phyloP scores from a whole-genome alignment of 805 yeast species.

The Saturnispora serradocipensis region DNA sequence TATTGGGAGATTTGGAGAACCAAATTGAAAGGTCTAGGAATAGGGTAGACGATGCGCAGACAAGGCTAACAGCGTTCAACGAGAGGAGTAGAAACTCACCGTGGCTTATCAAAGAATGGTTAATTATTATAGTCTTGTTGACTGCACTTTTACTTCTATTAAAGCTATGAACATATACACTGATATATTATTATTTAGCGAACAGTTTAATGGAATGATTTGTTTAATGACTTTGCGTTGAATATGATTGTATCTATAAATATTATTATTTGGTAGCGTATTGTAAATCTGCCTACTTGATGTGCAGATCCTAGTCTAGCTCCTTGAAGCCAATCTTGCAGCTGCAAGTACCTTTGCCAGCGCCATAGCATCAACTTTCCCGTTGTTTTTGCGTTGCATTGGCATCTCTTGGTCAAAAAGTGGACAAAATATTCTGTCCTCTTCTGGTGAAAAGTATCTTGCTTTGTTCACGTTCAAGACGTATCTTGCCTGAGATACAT shows the following conservation, averaged over 20 bases:
- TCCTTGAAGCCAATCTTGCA: not conserved
- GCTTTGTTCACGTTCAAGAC: conserved; percentile 1
- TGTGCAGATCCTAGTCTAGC: not conserved
- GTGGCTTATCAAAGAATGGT: conserved; percentile 35
- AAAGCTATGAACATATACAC: conserved; percentile 8
- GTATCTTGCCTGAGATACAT: conserved; percentile 3
- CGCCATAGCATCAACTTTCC: conserved; percentile 5
- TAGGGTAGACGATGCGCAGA: conserved; percentile 33
- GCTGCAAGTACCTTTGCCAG: conserved; percentile 8
- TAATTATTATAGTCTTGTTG: conserved; percentile 34
- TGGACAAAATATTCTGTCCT: conserved; percentile 7
- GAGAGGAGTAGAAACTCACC: conserved; percentile 8
- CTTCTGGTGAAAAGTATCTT: conserved; percentile 4
- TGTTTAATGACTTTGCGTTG: not conserved
- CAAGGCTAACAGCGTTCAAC: conserved; percentile 31
- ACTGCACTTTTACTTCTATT: conserved; percentile 37
- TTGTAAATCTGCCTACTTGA: not conserved
- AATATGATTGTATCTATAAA: not conserved
- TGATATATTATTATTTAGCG: not conserved
- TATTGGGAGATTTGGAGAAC: conserved; percentile 41
- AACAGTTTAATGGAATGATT: not conserved
- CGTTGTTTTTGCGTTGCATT: not conserved
- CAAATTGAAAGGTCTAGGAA: conserved; percentile 36
- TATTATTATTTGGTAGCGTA: not conserved
- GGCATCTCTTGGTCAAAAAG: conserved; percentile 1